These are phyloP conservation scores for Pouteria glomerata DNA, from an alignment of 148 eudicot species.

Conservation along the genomic window DNA sequence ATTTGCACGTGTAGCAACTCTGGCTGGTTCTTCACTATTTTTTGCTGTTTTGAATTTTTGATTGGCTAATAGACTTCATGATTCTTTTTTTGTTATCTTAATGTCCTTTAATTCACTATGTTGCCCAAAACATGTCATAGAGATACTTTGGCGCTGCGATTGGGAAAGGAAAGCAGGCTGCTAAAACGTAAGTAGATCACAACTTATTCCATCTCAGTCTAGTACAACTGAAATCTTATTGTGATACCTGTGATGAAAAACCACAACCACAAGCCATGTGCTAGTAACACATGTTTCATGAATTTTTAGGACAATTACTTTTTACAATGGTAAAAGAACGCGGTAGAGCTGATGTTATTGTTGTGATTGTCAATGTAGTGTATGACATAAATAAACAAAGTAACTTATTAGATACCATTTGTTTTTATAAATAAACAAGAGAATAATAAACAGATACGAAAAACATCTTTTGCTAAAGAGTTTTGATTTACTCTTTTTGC, in stretches of 20 bases:
- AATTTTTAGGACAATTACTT: too few relatives aligned
- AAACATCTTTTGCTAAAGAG: too few relatives aligned
- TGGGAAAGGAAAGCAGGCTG: constrained; percentile 98
- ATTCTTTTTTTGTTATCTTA: not conserved
- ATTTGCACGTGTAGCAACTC: not conserved
- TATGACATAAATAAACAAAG: too few relatives aligned
- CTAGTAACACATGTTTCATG: too few relatives aligned
- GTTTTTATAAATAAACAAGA: too few relatives aligned
- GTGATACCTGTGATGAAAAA: not conserved
- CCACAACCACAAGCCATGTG: too few relatives aligned
- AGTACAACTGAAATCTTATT: not conserved
- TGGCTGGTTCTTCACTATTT: not conserved
- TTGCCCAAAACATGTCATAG: constrained; percentile 30
- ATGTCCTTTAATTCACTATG: not conserved
- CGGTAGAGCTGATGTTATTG: too few relatives aligned
- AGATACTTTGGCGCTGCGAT: constrained; percentile 96
- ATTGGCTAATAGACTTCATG: not conserved
- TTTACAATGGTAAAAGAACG: too few relatives aligned
- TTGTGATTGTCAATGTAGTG: too few relatives aligned
- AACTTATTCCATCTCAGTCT: not conserved
- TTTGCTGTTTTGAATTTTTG: not conserved
- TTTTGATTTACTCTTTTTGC: too few relatives aligned
- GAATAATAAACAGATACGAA: too few relatives aligned
- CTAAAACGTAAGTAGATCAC: constrained; percentile 75
- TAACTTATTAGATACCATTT: too few relatives aligned